Percentiles rank a stretch among this genome's conserved stretches.
These are phyloP conservation scores for Diplodia intermedia DNA, from an alignment of 2,329 filamentous ascomycete species.

Conservation along the genomic window DNA sequence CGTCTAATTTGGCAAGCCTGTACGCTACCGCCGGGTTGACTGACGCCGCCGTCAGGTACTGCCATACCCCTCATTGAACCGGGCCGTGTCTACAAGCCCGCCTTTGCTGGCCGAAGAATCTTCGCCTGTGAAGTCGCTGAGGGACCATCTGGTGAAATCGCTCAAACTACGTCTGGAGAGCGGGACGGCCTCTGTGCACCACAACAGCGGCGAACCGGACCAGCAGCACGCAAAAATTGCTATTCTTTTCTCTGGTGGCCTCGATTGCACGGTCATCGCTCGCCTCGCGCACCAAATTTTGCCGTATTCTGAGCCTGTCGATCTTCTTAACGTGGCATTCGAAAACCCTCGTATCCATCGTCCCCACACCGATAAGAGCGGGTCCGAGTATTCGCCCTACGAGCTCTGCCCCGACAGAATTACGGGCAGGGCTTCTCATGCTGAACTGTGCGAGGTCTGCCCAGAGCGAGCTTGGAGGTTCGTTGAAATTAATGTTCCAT, in stretches of 20 bases:
- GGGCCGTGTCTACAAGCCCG: not conserved
- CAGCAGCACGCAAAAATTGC: slow-evolving; percentile 64
- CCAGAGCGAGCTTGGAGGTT: slow-evolving; percentile 81
- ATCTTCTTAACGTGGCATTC: slow-evolving; percentile 94
- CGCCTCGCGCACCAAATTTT: slow-evolving; percentile 79
- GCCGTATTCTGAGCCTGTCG: slow-evolving; percentile 71
- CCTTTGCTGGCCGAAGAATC: slow-evolving; percentile 24
- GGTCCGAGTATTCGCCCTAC: slow-evolving; percentile 57
- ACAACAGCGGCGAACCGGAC: not conserved
- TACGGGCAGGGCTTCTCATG: slow-evolving; percentile 80
- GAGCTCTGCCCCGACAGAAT: slow-evolving; percentile 89
- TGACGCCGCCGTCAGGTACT: slow-evolving; percentile 15
- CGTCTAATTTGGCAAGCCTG: not conserved
- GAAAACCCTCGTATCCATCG: slow-evolving; percentile 79
- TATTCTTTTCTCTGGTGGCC: slow-evolving; percentile 89
- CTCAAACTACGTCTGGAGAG: slow-evolving; percentile 27
- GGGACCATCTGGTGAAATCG: slow-evolving; percentile 25
- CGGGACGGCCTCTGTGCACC: not conserved
- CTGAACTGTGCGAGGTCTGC: slow-evolving; percentile 75
- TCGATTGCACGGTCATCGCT: slow-evolving; percentile 90
- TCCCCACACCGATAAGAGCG: slow-evolving; percentile 39
- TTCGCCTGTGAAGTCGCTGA: slow-evolving; percentile 51
- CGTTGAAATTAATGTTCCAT: slow-evolving; percentile 83
- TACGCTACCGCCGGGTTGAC: not conserved
- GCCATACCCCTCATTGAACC: slow-evolving; percentile 26